Conservation (phyloP, 2,329 filamentous ascomycete species). For the Diaporthe capsici region DNA sequence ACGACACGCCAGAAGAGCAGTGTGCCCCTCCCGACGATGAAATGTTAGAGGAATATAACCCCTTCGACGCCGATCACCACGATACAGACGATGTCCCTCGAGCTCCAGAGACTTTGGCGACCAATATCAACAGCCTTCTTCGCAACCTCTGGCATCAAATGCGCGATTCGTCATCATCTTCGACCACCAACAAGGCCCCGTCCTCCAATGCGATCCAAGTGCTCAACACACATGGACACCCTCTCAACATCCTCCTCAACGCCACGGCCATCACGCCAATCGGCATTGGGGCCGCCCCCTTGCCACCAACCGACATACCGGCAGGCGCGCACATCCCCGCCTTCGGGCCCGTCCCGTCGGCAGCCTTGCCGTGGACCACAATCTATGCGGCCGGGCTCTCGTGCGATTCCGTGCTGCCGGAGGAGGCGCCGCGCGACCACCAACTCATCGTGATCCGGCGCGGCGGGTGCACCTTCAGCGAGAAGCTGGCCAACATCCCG, state of each 20-base stretch:
- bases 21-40: conserved; percentile 21
- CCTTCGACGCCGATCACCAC: conserved; percentile 6
- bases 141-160: conserved; percentile 51
- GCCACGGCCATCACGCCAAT: conserved; percentile 53
- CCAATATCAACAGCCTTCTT: conserved; percentile 38
- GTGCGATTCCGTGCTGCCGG: conserved; percentile 72
- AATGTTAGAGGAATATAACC: conserved; percentile 16
- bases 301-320: conserved; percentile 58
- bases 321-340: conserved; percentile 50
- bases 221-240: conserved; percentile 35
- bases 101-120: conserved; percentile 32
- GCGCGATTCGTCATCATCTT: conserved; percentile 41
- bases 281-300: conserved; percentile 64
- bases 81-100: conserved; percentile 3
- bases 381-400: conserved; percentile 80
- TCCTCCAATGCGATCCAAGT: conserved; percentile 15
- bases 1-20: conserved; percentile 20
- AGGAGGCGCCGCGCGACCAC: conserved; percentile 68
- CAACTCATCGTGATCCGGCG: conserved; percentile 87
- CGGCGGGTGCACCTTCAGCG: conserved; percentile 86
- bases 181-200: conserved; percentile 40
- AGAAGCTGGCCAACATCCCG: conserved; percentile 90
- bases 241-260: conserved; percentile 53
- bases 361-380: conserved; percentile 74
- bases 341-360: conserved; percentile 52